Evolutionary conservation across 2,329 filamentous ascomycete genomes (phyloP).

Genomic region (Gaeumannomyces tritici): DNA sequence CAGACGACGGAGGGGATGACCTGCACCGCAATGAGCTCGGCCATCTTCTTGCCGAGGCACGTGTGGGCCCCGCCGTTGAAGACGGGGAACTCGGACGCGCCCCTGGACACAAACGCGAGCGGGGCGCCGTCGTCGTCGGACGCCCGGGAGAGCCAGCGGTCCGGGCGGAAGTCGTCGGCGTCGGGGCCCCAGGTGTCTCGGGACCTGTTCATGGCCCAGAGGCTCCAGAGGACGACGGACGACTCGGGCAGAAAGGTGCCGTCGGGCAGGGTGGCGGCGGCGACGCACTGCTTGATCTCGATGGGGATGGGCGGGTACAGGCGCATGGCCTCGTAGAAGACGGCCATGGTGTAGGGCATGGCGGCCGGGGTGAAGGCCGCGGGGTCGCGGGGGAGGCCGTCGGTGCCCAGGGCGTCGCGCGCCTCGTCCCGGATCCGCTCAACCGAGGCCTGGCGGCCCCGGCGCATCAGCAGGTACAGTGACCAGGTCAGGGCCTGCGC

Average conservation of each 20-base stretch:
- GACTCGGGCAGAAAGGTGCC: slow-evolving; percentile 45
- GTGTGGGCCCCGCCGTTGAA: slow-evolving; percentile 55
- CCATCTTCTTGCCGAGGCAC: slow-evolving; percentile 57
- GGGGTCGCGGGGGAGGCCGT: slow-evolving; percentile 12
- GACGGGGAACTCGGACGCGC: slow-evolving; percentile 49
- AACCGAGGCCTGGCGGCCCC: slow-evolving; percentile 25
- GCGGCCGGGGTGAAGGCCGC: slow-evolving; percentile 28
- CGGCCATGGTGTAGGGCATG: slow-evolving; percentile 48
- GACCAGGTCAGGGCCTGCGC: slow-evolving; percentile 57
- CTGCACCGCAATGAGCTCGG: slow-evolving; percentile 48
- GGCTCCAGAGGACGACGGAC: slow-evolving; percentile 51
- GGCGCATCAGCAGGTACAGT: slow-evolving; percentile 48
- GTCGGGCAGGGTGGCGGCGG: slow-evolving; percentile 45
- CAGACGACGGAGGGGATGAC: slow-evolving; percentile 39
- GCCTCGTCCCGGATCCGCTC: slow-evolving; percentile 34
- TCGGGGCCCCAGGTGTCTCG: slow-evolving; percentile 45
- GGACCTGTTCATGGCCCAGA: slow-evolving; percentile 56
- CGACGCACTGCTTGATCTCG: slow-evolving; percentile 51
- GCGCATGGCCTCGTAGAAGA: slow-evolving; percentile 52
- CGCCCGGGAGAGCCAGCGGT: slow-evolving; percentile 37
- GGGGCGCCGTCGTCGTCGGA: background rate
- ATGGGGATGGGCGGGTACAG: slow-evolving; percentile 57
- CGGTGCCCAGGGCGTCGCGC: slow-evolving; percentile 12
- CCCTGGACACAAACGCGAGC: slow-evolving; percentile 17
- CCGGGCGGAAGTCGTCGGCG: slow-evolving; percentile 44